Evolutionary conservation across 176 grass and related monocot species (phyloP).

Genomic region (Thinopyrum elongatum): DNA sequence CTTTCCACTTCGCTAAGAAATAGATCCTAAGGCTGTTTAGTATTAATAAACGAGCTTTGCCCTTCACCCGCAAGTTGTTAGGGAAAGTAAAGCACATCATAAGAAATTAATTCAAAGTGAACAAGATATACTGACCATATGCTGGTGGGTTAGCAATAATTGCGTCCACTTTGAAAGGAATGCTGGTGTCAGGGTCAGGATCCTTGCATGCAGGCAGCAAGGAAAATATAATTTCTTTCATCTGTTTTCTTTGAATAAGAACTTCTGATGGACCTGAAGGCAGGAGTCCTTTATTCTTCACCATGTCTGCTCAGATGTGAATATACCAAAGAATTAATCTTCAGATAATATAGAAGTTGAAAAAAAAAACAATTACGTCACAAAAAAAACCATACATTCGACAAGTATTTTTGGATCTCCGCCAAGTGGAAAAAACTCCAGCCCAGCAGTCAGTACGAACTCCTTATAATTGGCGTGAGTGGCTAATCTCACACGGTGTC

Average conservation of each 20-base stretch:
- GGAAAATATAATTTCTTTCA: conserved; percentile 93
- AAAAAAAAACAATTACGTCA: neutral
- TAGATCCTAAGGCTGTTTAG: neutral
- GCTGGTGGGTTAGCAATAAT: conserved; percentile 94
- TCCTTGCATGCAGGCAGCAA: conserved; percentile 77
- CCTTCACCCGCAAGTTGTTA: neutral
- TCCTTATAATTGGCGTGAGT: conserved; percentile 95
- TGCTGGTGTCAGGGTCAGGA: conserved; percentile 54
- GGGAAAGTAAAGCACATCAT: neutral
- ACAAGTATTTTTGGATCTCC: conserved; percentile 93
- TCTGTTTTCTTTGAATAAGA: conserved; percentile 88
- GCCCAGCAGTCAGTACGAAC: conserved; percentile 77
- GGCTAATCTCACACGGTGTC: conserved; percentile 92
- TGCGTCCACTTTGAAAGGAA: conserved; percentile 78
- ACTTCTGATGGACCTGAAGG: conserved; percentile 91
- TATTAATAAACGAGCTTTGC: neutral
- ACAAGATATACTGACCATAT: conserved; percentile 63
- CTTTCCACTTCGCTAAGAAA: neutral
- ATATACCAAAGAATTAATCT: conserved; percentile 8
- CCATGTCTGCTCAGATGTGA: conserved; percentile 71
- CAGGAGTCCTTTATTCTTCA: conserved; percentile 96
- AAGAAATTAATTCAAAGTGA: conserved; percentile 7
- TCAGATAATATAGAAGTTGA: neutral
- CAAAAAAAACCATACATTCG: conserved; percentile 52
- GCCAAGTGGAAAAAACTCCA: conserved; percentile 92